Percentiles rank a stretch among this genome's conserved stretches.
Conservation (phyloP, 208 protist genomes). For the Crithidia sp. region DNA sequence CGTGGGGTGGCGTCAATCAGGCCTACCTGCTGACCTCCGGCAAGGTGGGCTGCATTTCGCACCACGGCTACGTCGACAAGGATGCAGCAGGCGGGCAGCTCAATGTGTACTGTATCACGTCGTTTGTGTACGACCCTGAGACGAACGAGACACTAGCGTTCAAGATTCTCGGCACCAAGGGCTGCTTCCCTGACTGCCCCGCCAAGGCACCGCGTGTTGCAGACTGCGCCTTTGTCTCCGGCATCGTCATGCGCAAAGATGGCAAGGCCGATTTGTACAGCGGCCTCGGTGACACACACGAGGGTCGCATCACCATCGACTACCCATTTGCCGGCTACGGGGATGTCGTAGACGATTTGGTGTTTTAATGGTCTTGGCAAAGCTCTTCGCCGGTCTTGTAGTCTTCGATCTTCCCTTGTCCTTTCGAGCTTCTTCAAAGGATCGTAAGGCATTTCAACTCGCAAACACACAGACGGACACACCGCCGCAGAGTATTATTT, state of each 20-base stretch:
- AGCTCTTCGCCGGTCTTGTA: slow-evolving; percentile 14
- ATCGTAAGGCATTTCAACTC: no score
- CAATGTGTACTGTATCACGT: slow-evolving; percentile 70
- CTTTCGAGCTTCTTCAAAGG: not conserved
- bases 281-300: slow-evolving; percentile 57
- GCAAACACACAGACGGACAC: no score
- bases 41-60: slow-evolving; percentile 65
- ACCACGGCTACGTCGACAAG: slow-evolving; percentile 61
- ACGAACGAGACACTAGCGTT: slow-evolving; percentile 54
- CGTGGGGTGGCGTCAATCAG: slow-evolving; percentile 63
- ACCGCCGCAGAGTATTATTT: no score
- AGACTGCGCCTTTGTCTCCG: slow-evolving; percentile 68
- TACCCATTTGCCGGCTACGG: slow-evolving; percentile 70
- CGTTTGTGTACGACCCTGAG: slow-evolving; percentile 54
- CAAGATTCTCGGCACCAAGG: slow-evolving; percentile 60
- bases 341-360: slow-evolving; percentile 44
- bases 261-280: slow-evolving; percentile 76
- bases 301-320: slow-evolving; percentile 70
- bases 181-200: slow-evolving; percentile 64
- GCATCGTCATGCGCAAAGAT: slow-evolving; percentile 69
- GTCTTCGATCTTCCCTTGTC: not conserved
- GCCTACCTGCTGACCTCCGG: slow-evolving; percentile 53
- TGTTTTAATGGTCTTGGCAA: slow-evolving; percentile 28
- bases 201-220: slow-evolving; percentile 49
- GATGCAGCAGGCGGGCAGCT: slow-evolving; percentile 31